A percentile compares a stretch with the other conserved stretches of the same genome.
These are phyloP conservation scores for Thelonectria discophora DNA, from an alignment of 2,329 filamentous ascomycete species.

Conservation along the genomic window DNA sequence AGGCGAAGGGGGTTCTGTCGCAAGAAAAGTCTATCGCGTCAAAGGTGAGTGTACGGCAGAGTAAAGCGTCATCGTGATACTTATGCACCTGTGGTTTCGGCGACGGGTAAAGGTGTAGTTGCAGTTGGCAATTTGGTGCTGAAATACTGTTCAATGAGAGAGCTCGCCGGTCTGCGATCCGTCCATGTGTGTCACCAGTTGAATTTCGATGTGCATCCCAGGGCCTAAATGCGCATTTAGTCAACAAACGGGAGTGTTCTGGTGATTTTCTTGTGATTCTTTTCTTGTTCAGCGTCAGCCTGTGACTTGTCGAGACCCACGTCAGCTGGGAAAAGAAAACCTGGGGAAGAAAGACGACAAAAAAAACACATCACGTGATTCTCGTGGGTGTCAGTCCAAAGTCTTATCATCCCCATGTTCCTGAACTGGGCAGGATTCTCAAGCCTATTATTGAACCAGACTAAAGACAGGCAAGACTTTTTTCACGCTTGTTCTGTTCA, in stretches of 20 bases:
- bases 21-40: constrained; percentile 45
- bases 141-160: neutral
- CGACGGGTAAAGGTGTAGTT: constrained; percentile 27
- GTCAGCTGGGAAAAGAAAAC: no score
- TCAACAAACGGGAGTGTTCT: neutral
- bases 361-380: no score
- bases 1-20: constrained; percentile 27
- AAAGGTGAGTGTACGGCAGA: constrained; percentile 51
- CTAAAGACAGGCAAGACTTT: no score
- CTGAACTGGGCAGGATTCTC: no score
- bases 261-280: neutral
- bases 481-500: no score
- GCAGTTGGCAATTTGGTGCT: constrained; percentile 15
- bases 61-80: constrained; percentile 47
- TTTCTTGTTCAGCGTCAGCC: no score
- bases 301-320: no score
- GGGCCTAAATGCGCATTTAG: no score
- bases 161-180: neutral
- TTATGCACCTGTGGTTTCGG: constrained; percentile 51
- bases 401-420: no score
- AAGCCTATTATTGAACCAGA: no score
- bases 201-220: neutral
- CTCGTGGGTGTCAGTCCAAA: no score
- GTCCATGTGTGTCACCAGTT: neutral
- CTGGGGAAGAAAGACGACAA: no score